Evolutionary conservation across 2,329 filamentous ascomycete species (phyloP).

Genomic region (Cryoendolithus antarcticus): DNA sequence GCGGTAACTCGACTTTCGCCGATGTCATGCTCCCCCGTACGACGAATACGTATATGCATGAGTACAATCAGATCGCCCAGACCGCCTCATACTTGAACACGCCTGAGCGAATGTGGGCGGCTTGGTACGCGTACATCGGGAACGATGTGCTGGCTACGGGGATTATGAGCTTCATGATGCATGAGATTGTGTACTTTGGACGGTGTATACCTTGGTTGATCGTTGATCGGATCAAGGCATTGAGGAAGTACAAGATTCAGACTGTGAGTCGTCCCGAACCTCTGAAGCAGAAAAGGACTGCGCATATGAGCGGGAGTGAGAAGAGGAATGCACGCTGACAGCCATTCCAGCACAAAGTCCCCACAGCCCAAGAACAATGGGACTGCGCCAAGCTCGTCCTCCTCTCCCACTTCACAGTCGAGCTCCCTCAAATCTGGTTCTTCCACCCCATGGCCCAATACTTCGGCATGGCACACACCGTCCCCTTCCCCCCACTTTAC

Average conservation of each 20-base stretch:
- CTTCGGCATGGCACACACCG: slow-evolving; percentile 75
- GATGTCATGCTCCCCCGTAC: slow-evolving; percentile 26
- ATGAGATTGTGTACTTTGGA: slow-evolving; percentile 91
- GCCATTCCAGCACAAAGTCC: slow-evolving; percentile 57
- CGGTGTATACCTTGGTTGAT: slow-evolving; percentile 84
- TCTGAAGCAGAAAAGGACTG: too few species aligned
- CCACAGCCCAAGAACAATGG: slow-evolving; percentile 87
- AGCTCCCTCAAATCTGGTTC: slow-evolving; percentile 96
- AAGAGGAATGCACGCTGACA: slow-evolving; percentile 5
- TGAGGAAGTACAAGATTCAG: slow-evolving; percentile 93
- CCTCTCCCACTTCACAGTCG: slow-evolving; percentile 91
- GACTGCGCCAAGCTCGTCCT: slow-evolving; percentile 87
- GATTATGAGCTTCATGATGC: slow-evolving; percentile 93
- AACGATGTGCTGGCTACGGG: slow-evolving; percentile 94
- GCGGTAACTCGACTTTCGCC: slow-evolving; percentile 5
- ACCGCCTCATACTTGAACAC: slow-evolving; percentile 80
- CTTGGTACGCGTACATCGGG: slow-evolving; percentile 97
- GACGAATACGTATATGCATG: slow-evolving; percentile 51
- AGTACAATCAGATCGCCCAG: slow-evolving; percentile 52
- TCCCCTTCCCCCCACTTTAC: slow-evolving; percentile 75
- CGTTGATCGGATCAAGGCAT: slow-evolving; percentile 74
- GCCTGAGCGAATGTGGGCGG: slow-evolving; percentile 79
- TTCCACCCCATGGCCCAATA: slow-evolving; percentile 95
- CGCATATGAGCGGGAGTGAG: slow-evolving; percentile 1
- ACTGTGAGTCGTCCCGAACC: slow-evolving; percentile 41